Evolutionary conservation across 2,329 filamentous ascomycete species (phyloP).

Genomic region (Penicillium sumatraense): DNA sequence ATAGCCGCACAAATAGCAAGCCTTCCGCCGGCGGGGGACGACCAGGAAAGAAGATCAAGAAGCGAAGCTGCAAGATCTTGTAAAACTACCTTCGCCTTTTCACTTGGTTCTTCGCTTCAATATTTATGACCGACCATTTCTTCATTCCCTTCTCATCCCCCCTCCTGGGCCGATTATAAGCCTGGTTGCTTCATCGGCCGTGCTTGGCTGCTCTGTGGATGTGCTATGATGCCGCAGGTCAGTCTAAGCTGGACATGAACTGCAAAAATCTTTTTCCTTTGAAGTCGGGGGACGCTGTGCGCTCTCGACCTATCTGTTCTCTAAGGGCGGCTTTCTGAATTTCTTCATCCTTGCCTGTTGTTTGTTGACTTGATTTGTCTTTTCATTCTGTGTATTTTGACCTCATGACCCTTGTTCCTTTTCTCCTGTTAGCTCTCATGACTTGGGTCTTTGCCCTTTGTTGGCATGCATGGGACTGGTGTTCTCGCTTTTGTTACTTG

Average conservation of each 20-base stretch:
- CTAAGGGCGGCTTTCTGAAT: slow-evolving; percentile 32
- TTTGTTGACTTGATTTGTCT: not conserved
- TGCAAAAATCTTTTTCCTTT: slow-evolving; percentile 17
- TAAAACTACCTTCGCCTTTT: slow-evolving; percentile 48
- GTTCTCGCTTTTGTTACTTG: slow-evolving; percentile 35
- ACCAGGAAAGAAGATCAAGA: slow-evolving; percentile 72
- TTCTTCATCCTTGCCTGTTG: slow-evolving; percentile 7
- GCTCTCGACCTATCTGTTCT: slow-evolving; percentile 18
- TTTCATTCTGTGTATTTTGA: slow-evolving; percentile 13
- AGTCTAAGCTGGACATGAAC: slow-evolving; percentile 31
- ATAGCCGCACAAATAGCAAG: slow-evolving; percentile 23
- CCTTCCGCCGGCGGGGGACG: slow-evolving; percentile 43
- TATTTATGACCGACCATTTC: slow-evolving; percentile 18
- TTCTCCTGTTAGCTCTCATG: slow-evolving; percentile 36
- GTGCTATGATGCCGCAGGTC: slow-evolving; percentile 28
- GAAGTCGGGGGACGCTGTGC: slow-evolving; percentile 26
- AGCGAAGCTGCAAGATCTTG: slow-evolving; percentile 79
- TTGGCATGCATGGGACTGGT: slow-evolving; percentile 45
- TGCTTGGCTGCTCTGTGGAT: slow-evolving; percentile 27
- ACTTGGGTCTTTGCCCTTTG: slow-evolving; percentile 33
- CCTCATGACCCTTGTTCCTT: slow-evolving; percentile 24
- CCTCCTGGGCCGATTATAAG: slow-evolving; percentile 31
- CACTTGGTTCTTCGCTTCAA: slow-evolving; percentile 11
- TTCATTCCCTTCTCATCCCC: slow-evolving; percentile 17
- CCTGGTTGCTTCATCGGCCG: slow-evolving; percentile 42